Evolutionary conservation across 2,329 filamentous ascomycete species (phyloP), one percentile per base, ranked within the genome.

Genomic region (Dactylellina parvicollis): DNA sequence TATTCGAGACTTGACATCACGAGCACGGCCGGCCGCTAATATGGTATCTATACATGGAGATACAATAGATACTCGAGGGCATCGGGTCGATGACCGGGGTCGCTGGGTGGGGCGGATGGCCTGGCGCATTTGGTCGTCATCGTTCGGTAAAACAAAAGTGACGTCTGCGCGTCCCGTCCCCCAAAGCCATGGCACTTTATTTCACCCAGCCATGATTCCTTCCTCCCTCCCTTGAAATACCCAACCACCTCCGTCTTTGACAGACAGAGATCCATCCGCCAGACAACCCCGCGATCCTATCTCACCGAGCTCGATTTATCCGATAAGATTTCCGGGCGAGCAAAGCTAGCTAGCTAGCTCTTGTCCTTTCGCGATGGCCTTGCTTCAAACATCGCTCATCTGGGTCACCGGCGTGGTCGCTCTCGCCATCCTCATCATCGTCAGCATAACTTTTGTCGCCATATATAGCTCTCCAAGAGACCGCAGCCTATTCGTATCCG

Each of bases 401-500:
- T 99, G 95, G 95, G 89, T 95, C 75, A 88, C 93, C 60, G 99
- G 98, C 81, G 92, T 90, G 74, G 86, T 94, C 71, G 93, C 91
- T 62, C 85, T 98, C 54, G 89, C 81, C 73, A 83, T 96, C 62
- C 87, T 94, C 75, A 86, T 96, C 56, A 83, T 89, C 76, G 89
- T 92, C 67, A 90, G 93, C 60, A 87, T 89, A 75, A 87, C 96
- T 78, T 97, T 78, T 49, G 77, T 78, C 74, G 94, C 94, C 81
- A 87, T 92, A 77, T 98, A 96, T 85, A 94, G 98, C 80, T 89
- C 90, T 9, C 91, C 93, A 32, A 88, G 91, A 77, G 94, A 98
- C 67, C 89, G 95, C 75, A 95, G 92, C 20, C 86, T 88, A 38
- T 85, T 90, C 52, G 92, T 98, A 74, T 96, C 89, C 71, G 84